A percentile compares a stretch with the other conserved stretches of the same genome.
Evolutionary conservation across 2,329 filamentous ascomycete species (phyloP).

Genomic region (Metarhizium robertsii): DNA sequence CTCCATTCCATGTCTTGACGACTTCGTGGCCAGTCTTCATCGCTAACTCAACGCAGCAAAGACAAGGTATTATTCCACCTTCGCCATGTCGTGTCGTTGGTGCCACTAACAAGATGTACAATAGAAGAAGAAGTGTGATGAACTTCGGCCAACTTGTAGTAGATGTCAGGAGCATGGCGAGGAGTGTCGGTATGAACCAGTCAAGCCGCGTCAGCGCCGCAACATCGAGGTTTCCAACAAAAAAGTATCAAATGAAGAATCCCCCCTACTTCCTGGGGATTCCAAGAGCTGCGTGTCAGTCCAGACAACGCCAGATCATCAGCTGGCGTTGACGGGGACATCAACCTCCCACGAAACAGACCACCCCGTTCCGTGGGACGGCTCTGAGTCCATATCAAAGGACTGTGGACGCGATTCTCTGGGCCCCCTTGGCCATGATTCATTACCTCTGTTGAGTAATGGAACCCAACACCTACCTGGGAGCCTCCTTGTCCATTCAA

Average conservation of each 20-base stretch:
- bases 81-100: not conserved
- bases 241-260: not conserved
- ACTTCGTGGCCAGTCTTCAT: not conserved
- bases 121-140: conserved; percentile 51
- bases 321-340: conserved; percentile 8
- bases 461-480: not conserved
- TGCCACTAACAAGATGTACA: not conserved
- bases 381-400: not conserved
- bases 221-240: conserved; percentile 17
- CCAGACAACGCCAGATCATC: conserved; percentile 8
- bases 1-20: not conserved
- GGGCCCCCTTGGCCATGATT: conserved; percentile 2
- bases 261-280: not conserved
- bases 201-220: conserved; percentile 30
- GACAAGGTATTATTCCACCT: conserved; percentile 36
- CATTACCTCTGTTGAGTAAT: conserved; percentile 5
- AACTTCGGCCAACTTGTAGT: conserved; percentile 39
- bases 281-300: conserved; percentile 2
- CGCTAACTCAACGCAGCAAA: conserved; percentile 29
- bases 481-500: not conserved
- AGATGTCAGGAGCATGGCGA: conserved; percentile 40
- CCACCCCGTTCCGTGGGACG: conserved; percentile 7
- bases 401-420: conserved; percentile 5
- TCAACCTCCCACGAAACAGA: not conserved
- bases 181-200: conserved; percentile 40